Evolutionary conservation across 441 rosid species (phyloP).

Genomic region (Croton setiger): DNA sequence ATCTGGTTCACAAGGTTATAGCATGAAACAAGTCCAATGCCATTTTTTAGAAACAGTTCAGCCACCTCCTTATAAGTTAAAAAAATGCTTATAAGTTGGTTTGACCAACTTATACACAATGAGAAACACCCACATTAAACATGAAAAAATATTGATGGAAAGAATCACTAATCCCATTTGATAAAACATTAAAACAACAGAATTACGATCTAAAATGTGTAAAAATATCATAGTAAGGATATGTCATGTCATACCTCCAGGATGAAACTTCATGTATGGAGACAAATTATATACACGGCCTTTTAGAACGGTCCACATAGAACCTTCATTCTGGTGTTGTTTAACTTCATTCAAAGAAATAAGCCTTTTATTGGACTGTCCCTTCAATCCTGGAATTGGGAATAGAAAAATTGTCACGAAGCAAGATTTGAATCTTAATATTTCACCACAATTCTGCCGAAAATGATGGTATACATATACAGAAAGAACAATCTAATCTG

Average conservation of each 20-base stretch:
- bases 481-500: not conserved
- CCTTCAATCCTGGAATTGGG: conserved; percentile 56
- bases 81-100: no score
- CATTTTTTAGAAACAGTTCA: not conserved
- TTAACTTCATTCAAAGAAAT: conserved; percentile 75
- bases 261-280: conserved; percentile 95
- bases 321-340: conserved; percentile 63
- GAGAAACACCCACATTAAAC: not conserved
- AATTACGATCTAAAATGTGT: no score
- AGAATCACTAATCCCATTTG: not conserved
- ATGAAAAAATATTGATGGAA: not conserved
- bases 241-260: conserved; percentile 62
- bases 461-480: not conserved
- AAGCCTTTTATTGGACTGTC: conserved; percentile 71
- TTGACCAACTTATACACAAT: not conserved
- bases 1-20: not conserved
- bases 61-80: no score
- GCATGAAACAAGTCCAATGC: not conserved
- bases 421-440: conserved; percentile 4
- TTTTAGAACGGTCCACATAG: conserved; percentile 93
- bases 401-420: not conserved
- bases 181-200: not conserved
- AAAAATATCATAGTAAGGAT: no score
- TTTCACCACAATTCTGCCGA: not conserved
- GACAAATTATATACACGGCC: conserved; percentile 83